Conservation (phyloP, 2,329 filamentous ascomycete species). For the Colletotrichum lini region DNA sequence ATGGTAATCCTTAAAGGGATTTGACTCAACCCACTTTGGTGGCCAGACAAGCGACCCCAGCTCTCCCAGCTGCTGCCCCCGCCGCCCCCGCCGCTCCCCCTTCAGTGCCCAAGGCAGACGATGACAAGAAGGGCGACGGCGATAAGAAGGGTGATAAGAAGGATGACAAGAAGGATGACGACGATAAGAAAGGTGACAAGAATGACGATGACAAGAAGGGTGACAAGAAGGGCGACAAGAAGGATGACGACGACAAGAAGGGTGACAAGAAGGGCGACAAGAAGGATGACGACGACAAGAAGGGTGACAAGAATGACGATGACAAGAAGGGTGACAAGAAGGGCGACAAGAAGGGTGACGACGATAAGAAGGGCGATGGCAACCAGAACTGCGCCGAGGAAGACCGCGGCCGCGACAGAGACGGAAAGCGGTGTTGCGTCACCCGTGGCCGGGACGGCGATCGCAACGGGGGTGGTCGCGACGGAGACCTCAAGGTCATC, state of each 20-base stretch:
- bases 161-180: not conserved
- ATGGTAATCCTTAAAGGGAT: not conserved
- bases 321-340: constrained; percentile 7
- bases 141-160: not conserved
- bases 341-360: not conserved
- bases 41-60: constrained; percentile 17
- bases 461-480: not conserved
- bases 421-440: constrained; percentile 23
- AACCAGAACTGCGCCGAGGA: constrained; percentile 20
- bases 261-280: not conserved
- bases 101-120: constrained; percentile 10
- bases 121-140: not conserved
- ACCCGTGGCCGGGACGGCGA: not conserved
- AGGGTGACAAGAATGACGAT: not conserved
- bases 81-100: constrained; percentile 2
- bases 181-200: not conserved
- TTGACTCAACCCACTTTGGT: constrained; percentile 10
- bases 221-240: no score
- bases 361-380: not conserved
- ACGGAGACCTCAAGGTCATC: constrained; percentile 2
- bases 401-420: constrained; percentile 21
- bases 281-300: not conserved
- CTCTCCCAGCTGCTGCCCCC: constrained; percentile 1
- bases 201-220: not conserved
- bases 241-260: not conserved